Percentiles rank a stretch among this genome's conserved stretches.
Evolutionary conservation across 345 rosid genomes (phyloP).

Genomic region (Hypericum androsaemum): DNA sequence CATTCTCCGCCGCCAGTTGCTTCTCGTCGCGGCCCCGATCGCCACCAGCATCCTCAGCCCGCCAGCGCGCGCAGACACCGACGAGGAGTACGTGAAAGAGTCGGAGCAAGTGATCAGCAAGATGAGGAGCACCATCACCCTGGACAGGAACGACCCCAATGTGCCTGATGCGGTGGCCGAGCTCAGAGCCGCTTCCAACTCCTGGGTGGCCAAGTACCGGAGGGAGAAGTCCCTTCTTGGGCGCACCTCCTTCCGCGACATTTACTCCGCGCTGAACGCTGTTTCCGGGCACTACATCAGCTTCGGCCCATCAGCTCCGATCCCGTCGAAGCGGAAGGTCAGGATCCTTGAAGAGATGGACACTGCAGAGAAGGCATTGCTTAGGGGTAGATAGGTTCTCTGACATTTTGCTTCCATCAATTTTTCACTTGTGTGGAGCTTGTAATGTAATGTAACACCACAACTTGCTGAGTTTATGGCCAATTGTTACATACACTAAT

Average conservation of each 20-base stretch:
- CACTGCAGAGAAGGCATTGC: slow-evolving; percentile 77
- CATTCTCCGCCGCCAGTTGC: slow-evolving; percentile 48
- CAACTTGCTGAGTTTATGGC: too few species aligned
- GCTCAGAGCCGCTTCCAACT: slow-evolving; percentile 63
- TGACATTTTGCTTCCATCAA: too few species aligned
- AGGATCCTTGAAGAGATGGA: slow-evolving; percentile 93
- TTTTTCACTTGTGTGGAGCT: too few species aligned
- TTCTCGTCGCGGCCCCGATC: slow-evolving; percentile 28
- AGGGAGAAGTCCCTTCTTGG: slow-evolving; percentile 82
- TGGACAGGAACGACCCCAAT: slow-evolving; percentile 75
- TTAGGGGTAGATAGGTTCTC: slow-evolving; percentile 45
- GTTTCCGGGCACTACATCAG: slow-evolving; percentile 88
- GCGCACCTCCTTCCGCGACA: slow-evolving; percentile 66
- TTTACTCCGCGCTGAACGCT: slow-evolving; percentile 85
- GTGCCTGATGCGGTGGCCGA: slow-evolving; percentile 69
- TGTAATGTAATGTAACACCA: too few species aligned
- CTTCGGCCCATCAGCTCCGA: slow-evolving; percentile 86
- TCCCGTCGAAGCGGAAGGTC: slow-evolving; percentile 69
- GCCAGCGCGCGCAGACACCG: slow-evolving; percentile 40
- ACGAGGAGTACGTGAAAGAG: slow-evolving; percentile 80
- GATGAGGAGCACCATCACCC: slow-evolving; percentile 53
- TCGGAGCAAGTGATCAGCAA: slow-evolving; percentile 60
- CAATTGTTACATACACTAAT: too few species aligned
- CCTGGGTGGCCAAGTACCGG: slow-evolving; percentile 94
- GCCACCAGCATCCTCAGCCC: slow-evolving; percentile 18